A percentile compares a stretch with the other conserved stretches of the same genome.
phyloP scores from a whole-genome alignment of 495 filamentous ascomycete genomes.

The Penicillium taxi region DNA sequence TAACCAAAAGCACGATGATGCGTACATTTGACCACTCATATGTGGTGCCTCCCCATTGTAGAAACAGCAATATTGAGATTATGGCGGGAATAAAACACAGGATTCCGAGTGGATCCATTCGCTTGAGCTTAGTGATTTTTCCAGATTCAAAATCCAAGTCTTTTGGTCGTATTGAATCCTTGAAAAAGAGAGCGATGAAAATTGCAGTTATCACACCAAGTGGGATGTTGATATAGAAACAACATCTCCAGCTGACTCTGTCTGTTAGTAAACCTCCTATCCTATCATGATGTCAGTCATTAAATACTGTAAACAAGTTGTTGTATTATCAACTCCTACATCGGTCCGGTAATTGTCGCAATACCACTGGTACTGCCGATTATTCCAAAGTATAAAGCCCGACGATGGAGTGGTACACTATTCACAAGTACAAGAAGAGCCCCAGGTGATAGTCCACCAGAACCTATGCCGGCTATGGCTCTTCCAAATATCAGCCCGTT shows the following conservation, averaged over 20 bases:
- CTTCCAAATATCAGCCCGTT: slow-evolving; percentile 73
- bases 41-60: slow-evolving; percentile 76
- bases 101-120: slow-evolving; percentile 63
- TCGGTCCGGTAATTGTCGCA: slow-evolving; percentile 65
- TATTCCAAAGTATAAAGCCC: slow-evolving; percentile 68
- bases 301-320: neutral
- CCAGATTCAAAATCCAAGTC: slow-evolving; percentile 33
- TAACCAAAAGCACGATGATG: slow-evolving; percentile 61
- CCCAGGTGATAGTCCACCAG: slow-evolving; percentile 75
- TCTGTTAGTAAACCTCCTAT: slow-evolving; percentile 54
- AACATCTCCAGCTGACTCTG: slow-evolving; percentile 53
- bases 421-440: slow-evolving; percentile 73
- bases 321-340: slow-evolving; percentile 27
- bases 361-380: slow-evolving; percentile 75
- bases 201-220: slow-evolving; percentile 56
- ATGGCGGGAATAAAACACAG: slow-evolving; percentile 62
- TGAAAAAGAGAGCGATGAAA: slow-evolving; percentile 52
- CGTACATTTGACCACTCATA: slow-evolving; percentile 58
- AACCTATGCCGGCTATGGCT: slow-evolving; percentile 74
- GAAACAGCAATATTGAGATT: slow-evolving; percentile 61
- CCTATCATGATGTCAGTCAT: slow-evolving; percentile 6
- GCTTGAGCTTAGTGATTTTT: slow-evolving; percentile 37
- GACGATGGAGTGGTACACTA: slow-evolving; percentile 60
- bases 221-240: slow-evolving; percentile 58
- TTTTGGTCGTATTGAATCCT: slow-evolving; percentile 41